Percentiles rank a stretch among this genome's conserved stretches.
Evolutionary conservation across 2,329 filamentous ascomycete species (phyloP).

Genomic region (Endoconidiophora polonica): DNA sequence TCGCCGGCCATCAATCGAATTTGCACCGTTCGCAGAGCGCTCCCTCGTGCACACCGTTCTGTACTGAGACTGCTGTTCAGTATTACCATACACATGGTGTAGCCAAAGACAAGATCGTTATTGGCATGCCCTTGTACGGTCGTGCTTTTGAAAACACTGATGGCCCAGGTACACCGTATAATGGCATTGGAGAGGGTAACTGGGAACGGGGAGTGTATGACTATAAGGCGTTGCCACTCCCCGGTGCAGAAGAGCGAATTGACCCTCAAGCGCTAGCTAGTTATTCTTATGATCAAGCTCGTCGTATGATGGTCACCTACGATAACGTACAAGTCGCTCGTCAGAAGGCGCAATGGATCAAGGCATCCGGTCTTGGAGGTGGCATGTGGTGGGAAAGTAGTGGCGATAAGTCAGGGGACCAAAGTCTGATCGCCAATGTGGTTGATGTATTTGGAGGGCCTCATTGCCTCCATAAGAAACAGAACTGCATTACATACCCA

Average conservation of each 20-base stretch:
- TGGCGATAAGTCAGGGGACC: constrained; percentile 47
- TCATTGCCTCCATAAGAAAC: constrained; percentile 29
- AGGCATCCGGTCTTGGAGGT: constrained; percentile 51
- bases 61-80: constrained; percentile 50
- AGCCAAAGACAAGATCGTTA: constrained; percentile 53
- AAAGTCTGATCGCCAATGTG: constrained; percentile 53
- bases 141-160: constrained; percentile 67
- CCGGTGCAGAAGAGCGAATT: constrained; percentile 44
- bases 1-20: constrained; percentile 67
- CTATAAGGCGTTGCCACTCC: constrained; percentile 66
- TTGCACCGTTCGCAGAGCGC: constrained; percentile 42
- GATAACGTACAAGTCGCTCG: constrained; percentile 52
- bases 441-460: constrained; percentile 41
- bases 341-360: constrained; percentile 57
- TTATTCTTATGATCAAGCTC: constrained; percentile 55
- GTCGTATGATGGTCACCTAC: constrained; percentile 59
- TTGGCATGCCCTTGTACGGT: constrained; percentile 88
- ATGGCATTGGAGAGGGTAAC: constrained; percentile 57
- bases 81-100: constrained; percentile 54
- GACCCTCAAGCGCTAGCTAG: constrained; percentile 52
- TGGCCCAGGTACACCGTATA: constrained; percentile 52
- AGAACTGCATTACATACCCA: constrained; percentile 48
- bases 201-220: constrained; percentile 82
- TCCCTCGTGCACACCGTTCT: constrained; percentile 59
- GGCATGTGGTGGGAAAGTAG: constrained; percentile 98